Base-by-base conservation (phyloP, 148 eudicot genomes). In the Tetragonia tetragonoides region DNA sequence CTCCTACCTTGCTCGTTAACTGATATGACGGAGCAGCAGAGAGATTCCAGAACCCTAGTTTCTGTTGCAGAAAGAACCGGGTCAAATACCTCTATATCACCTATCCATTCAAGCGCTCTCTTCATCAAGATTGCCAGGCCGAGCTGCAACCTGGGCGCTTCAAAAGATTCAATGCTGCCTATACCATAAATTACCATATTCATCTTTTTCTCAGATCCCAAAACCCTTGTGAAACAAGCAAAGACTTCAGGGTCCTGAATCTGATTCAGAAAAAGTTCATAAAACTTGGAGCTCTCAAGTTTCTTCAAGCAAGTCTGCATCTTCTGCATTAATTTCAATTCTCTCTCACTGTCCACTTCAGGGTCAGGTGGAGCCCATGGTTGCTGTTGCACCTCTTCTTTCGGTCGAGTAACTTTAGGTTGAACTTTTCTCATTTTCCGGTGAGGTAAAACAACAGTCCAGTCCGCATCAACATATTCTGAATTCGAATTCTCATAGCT, bases 101-200 rank as follows among this genome's bases (percentile, higher is more conserved):
- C 91, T 15, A 93, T 78, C 96, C 96, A 93, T 67, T 82, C 80
- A 39, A 90, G 83, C 75, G 84, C 84, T 79, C 86, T 86, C 80
- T 87, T 91, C 88, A 90, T 82, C 80, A 91, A 69, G 78, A 93
- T 84, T n/a, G 92, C 96, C 21, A 93, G 87, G 80, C 88, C 39
- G 21, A 93, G 96, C 77, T 93, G 98, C 83, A 91, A 61, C 18
- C 92, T 70, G 7, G 97, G 93, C 14, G 91, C 82, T 66, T 91
- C 98, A 64, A 60, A 90, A 1, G 90, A 82, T 80, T 91, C 96
- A 51, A 93, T 83, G 90, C 94, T 91, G 23, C 96, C 94, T 54
- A 93, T 87, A 42, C 98, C 98, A 44, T 91, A 93, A 51, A 93
- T 86, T 47, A 93, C 92, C 98, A 91, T 88, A 77, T 90, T 79